phyloP scores from a whole-genome alignment of 139 green algal species.

The Picocystis salinarum region DNA sequence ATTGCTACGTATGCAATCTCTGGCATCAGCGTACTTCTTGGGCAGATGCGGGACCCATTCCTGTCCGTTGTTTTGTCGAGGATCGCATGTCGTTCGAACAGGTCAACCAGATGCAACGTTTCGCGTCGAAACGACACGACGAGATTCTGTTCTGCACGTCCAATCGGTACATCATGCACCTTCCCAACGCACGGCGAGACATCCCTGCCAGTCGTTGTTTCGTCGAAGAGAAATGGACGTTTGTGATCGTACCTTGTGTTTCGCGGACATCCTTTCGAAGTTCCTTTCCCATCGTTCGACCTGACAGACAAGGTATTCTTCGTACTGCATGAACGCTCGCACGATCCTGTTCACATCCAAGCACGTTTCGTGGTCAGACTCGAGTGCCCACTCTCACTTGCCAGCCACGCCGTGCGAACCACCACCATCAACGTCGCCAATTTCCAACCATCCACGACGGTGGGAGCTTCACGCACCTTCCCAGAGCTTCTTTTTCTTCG shows the following conservation, averaged over 20 bases:
- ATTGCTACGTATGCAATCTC: conserved; percentile 6
- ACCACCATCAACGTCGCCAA: no score
- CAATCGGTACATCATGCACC: neutral
- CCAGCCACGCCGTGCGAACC: no score
- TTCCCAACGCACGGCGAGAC: neutral
- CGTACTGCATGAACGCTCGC: conserved; percentile 42
- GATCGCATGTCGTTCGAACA: neutral
- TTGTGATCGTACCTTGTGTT: conserved; percentile 15
- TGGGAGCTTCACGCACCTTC: no score
- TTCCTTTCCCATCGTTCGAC: conserved; percentile 54
- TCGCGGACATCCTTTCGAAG: conserved; percentile 19
- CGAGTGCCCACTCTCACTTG: no score
- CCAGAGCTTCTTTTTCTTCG: no score
- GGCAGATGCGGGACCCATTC: neutral
- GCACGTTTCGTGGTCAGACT: no score
- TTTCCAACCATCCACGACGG: no score
- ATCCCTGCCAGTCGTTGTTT: neutral
- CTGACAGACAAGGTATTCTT: conserved; percentile 26
- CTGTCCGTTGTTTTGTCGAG: neutral
- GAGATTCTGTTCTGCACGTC: neutral
- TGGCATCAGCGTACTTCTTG: neutral
- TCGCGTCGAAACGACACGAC: neutral
- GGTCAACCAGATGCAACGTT: neutral
- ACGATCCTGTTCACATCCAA: conserved; percentile 43
- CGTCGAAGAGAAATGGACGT: neutral